Conservation (phyloP, 352 stramenopile genomes). For the Thalassiosira oceanica region DNA sequence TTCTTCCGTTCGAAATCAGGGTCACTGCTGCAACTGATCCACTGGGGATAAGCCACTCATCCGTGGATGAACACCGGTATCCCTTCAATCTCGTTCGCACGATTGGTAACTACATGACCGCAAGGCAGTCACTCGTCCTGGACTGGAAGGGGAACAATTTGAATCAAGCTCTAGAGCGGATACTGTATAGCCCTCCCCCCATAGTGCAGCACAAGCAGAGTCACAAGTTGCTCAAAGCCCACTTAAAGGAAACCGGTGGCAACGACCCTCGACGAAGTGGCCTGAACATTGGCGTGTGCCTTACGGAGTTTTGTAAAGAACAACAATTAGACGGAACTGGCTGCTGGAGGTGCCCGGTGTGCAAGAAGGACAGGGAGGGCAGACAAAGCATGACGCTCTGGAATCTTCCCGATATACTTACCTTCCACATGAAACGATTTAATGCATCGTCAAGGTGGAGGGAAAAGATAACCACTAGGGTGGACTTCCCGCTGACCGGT, state of each 20-base stretch:
- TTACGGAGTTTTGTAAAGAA: conserved; percentile 81
- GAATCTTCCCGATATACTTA: conserved; percentile 93
- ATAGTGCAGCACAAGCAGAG: conserved; percentile 51
- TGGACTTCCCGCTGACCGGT: conserved; percentile 84
- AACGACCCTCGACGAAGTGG: no score
- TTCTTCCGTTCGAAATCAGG: conserved; percentile 75
- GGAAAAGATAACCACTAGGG: conserved; percentile 83
- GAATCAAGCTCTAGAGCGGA: conserved; percentile 15
- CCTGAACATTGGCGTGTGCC: conserved; percentile 73
- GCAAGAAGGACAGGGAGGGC: conserved; percentile 91
- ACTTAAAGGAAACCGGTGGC: conserved; percentile 25
- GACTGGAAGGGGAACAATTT: conserved; percentile 51
- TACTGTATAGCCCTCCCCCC: conserved; percentile 59
- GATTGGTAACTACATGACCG: conserved; percentile 79
- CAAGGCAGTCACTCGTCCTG: conserved; percentile 64
- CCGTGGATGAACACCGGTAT: conserved; percentile 70
- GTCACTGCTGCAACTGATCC: conserved; percentile 57
- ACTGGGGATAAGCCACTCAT: conserved; percentile 44
- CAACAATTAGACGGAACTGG: conserved; percentile 68
- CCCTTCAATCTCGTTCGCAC: conserved; percentile 75
- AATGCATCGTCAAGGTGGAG: conserved; percentile 88
- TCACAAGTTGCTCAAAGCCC: conserved; percentile 31
- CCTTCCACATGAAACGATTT: conserved; percentile 99
- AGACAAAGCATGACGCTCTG: conserved; percentile 97
- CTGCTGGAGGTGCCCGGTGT: conserved; percentile 90